phyloP scores from a whole-genome alignment of 2,329 filamentous ascomycete species.

The Aspergillus ustus region DNA sequence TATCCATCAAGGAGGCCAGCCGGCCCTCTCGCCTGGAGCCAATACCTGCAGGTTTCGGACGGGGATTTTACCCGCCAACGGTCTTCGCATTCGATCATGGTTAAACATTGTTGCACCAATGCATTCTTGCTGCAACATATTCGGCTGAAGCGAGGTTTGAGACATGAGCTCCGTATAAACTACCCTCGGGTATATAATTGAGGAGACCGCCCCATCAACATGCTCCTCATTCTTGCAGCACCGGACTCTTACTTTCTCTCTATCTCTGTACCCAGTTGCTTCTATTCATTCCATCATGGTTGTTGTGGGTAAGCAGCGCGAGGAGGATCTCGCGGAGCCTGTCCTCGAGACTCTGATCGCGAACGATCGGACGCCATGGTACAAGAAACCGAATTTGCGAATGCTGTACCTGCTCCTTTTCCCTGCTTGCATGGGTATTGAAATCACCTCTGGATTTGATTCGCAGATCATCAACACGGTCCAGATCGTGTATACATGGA shows the following conservation, averaged over 20 bases:
- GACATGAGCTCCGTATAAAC: background rate
- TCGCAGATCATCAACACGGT: conserved; percentile 55
- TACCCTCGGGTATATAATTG: conserved; percentile 14
- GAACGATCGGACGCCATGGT: conserved; percentile 56
- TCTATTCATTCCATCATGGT: conserved; percentile 22
- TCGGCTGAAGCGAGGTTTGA: background rate
- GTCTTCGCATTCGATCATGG: background rate
- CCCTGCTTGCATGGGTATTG: conserved; percentile 65
- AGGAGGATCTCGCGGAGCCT: conserved; percentile 31
- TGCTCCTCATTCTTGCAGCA: background rate
- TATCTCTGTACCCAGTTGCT: background rate
- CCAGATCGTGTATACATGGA: conserved; percentile 46
- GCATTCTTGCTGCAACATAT: background rate
- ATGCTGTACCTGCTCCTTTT: conserved; percentile 62
- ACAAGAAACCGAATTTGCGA: conserved; percentile 63
- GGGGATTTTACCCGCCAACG: conserved; percentile 19
- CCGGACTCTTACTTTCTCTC: background rate
- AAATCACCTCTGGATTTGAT: conserved; percentile 66
- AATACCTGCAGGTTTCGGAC: conserved; percentile 2
- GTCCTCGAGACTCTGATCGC: conserved; percentile 26
- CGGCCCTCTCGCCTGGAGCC: background rate
- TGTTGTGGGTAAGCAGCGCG: conserved; percentile 27
- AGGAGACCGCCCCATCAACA: background rate
- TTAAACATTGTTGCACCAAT: conserved; percentile 14
- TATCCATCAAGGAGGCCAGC: conserved; percentile 14